phyloP scores from a whole-genome alignment of 2,329 filamentous ascomycete genomes.

The Dryadomyces sulphureus region DNA sequence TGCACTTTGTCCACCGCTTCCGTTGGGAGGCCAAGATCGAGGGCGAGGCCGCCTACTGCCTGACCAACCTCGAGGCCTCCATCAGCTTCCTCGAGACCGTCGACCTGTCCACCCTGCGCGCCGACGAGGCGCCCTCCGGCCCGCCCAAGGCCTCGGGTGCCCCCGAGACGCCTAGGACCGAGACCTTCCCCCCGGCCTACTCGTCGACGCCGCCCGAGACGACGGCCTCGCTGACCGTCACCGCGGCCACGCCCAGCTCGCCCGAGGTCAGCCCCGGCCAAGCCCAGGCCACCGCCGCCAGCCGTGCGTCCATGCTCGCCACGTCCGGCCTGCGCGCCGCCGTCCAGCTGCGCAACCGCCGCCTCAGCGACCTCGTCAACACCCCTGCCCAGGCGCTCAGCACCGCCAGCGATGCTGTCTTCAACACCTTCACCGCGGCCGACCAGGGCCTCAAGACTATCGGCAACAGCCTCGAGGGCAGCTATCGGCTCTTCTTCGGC shows the following conservation, averaged over 20 bases:
- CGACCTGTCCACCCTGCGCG: constrained; percentile 74
- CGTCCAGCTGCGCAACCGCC: constrained; percentile 48
- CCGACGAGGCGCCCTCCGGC: constrained; percentile 59
- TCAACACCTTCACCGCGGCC: constrained; percentile 76
- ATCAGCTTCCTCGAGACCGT: constrained; percentile 93
- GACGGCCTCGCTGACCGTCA: constrained; percentile 22
- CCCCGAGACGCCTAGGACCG: constrained; percentile 26
- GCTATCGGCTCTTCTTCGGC: constrained; percentile 85
- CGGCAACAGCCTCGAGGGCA: constrained; percentile 76
- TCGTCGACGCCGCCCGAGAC: neutral
- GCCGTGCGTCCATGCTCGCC: constrained; percentile 1
- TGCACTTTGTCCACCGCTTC: constrained; percentile 90
- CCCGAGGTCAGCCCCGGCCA: constrained; percentile 18
- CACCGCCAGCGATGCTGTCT: constrained; percentile 68
- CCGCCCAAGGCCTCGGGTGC: constrained; percentile 40
- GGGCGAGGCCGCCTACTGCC: constrained; percentile 87
- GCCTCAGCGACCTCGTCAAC: constrained; percentile 75
- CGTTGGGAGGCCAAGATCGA: constrained; percentile 74
- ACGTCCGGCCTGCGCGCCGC: constrained; percentile 24
- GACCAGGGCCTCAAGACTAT: constrained; percentile 90
- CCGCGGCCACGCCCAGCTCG: constrained; percentile 17
- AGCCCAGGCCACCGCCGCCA: constrained; percentile 16
- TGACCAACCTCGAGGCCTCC: constrained; percentile 90
- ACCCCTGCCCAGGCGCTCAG: constrained; percentile 69
- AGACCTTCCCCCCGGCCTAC: constrained; percentile 36